These are phyloP conservation scores for Lentinula boryana DNA, from an alignment of 768 basidiomycete species.

Conservation along the genomic window DNA sequence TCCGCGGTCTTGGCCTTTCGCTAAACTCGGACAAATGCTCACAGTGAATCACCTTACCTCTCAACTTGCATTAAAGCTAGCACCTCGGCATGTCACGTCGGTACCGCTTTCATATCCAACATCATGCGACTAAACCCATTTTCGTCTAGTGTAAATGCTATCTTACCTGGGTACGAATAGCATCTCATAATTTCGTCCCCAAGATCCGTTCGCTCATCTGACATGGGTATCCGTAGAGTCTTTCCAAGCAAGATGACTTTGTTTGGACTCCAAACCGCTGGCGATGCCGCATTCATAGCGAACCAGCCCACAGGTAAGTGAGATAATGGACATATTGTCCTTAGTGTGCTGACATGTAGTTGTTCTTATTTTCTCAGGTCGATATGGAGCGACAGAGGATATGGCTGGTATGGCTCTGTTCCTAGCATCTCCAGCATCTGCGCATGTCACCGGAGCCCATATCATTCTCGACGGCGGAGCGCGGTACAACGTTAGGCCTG, in stretches of 20 bases:
- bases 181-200: background rate
- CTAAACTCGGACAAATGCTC: background rate
- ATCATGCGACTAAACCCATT: background rate
- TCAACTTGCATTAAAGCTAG: slow-evolving; percentile 62
- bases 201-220: background rate
- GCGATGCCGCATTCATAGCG: slow-evolving; percentile 44
- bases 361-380: slow-evolving; percentile 34
- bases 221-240: slow-evolving; percentile 30
- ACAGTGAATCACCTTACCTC: slow-evolving; percentile 76
- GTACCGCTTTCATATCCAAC: slow-evolving; percentile 20
- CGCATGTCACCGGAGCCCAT: slow-evolving; percentile 72
- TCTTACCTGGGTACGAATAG: slow-evolving; percentile 61
- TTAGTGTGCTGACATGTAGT: background rate
- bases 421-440: slow-evolving; percentile 63
- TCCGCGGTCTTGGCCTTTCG: background rate
- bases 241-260: slow-evolving; percentile 88
- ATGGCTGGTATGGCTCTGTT: slow-evolving; percentile 69
- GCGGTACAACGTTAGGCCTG: slow-evolving; percentile 16
- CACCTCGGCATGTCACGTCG: slow-evolving; percentile 56
- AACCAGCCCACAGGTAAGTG: slow-evolving; percentile 59
- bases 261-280: slow-evolving; percentile 51
- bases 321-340: background rate
- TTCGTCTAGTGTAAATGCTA: slow-evolving; percentile 68
- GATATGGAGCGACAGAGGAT: slow-evolving; percentile 58
- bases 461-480: slow-evolving; percentile 68